Conservation (phyloP, 441 rosid genomes). For the Francoa sonchifolia region DNA sequence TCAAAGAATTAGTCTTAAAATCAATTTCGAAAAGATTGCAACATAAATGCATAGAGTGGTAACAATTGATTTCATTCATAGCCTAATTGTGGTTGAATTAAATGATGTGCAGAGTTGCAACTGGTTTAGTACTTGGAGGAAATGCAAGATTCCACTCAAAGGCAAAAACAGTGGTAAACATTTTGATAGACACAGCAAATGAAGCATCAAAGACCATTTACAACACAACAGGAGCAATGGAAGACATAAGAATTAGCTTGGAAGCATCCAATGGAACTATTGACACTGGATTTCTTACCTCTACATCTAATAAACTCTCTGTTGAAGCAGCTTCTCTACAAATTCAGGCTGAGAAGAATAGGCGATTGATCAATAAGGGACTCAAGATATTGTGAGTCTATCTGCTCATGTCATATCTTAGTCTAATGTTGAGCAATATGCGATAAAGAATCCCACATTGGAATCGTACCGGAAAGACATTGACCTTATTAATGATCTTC, state of each 20-base stretch:
- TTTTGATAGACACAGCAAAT: slow-evolving; percentile 46
- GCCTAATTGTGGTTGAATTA: neutral
- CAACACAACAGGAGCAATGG: slow-evolving; percentile 56
- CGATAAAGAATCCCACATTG: too few species aligned
- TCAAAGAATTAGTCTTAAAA: too few species aligned
- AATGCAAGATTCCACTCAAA: slow-evolving; percentile 36
- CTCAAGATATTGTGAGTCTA: slow-evolving; percentile 37
- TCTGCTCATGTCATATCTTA: neutral
- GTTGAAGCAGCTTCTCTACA: slow-evolving; percentile 30
- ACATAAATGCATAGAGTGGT: too few species aligned
- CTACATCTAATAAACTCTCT: slow-evolving; percentile 33
- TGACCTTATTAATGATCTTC: too few species aligned
- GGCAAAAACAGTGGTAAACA: slow-evolving; percentile 32
- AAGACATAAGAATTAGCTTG: slow-evolving; percentile 26
- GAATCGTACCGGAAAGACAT: too few species aligned
- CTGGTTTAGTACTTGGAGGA: slow-evolving; percentile 53
- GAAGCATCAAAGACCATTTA: slow-evolving; percentile 37
- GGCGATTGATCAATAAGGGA: slow-evolving; percentile 36
- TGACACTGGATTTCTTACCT: slow-evolving; percentile 24
- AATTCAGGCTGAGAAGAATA: slow-evolving; percentile 37
- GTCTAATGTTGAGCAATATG: too few species aligned
- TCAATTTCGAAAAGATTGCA: too few species aligned
- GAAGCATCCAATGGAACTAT: slow-evolving; percentile 15
- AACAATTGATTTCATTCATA: too few species aligned
- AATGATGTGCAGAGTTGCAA: slow-evolving; percentile 30